phyloP scores from a whole-genome alignment of 495 filamentous ascomycete species.

The Bombardia bombarda region DNA sequence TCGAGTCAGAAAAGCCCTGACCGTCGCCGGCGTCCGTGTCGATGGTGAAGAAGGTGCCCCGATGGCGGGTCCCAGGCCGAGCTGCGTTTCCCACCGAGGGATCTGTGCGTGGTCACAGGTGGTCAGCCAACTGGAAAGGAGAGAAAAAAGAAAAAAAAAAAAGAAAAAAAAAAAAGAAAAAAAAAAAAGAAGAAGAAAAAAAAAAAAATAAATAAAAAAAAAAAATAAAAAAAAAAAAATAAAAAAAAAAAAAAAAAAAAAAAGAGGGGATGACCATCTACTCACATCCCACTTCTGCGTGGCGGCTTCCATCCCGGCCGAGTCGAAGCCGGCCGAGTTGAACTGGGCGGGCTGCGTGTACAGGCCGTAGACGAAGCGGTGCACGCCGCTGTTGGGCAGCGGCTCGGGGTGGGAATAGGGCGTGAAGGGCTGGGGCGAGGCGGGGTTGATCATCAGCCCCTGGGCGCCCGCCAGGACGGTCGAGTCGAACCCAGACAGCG shows the following conservation, averaged over 20 bases:
- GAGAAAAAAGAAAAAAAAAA: background rate
- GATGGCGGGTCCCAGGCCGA: slow-evolving; percentile 19
- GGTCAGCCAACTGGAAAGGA: background rate
- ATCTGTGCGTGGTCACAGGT: background rate
- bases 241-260: background rate
- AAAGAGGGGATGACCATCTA: background rate
- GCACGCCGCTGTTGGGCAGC: slow-evolving; percentile 12
- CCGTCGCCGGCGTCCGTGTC: slow-evolving; percentile 12
- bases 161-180: background rate
- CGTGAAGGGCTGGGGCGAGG: slow-evolving; percentile 14
- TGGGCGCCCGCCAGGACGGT: slow-evolving; percentile 14
- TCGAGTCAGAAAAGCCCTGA: background rate
- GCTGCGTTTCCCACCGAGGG: slow-evolving; percentile 10
- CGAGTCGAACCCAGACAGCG: slow-evolving; percentile 2
- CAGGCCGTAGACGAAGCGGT: slow-evolving; percentile 19
- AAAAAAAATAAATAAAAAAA: background rate
- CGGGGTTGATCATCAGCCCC: slow-evolving; percentile 8
- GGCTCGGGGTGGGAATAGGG: slow-evolving; percentile 11
- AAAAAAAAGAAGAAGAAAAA: background rate
- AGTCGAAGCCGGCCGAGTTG: slow-evolving; percentile 13
- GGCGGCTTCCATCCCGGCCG: slow-evolving; percentile 11
- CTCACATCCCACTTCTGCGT: slow-evolving; percentile 18
- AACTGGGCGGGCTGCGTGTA: slow-evolving; percentile 18
- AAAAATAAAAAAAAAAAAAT: background rate
- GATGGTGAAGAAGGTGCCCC: slow-evolving; percentile 18